A percentile compares a stretch with the other conserved stretches of the same genome.
These are phyloP conservation scores for Purpureocillium takamizusanense DNA, from an alignment of 2,329 filamentous ascomycete genomes.

Conservation along the genomic window DNA sequence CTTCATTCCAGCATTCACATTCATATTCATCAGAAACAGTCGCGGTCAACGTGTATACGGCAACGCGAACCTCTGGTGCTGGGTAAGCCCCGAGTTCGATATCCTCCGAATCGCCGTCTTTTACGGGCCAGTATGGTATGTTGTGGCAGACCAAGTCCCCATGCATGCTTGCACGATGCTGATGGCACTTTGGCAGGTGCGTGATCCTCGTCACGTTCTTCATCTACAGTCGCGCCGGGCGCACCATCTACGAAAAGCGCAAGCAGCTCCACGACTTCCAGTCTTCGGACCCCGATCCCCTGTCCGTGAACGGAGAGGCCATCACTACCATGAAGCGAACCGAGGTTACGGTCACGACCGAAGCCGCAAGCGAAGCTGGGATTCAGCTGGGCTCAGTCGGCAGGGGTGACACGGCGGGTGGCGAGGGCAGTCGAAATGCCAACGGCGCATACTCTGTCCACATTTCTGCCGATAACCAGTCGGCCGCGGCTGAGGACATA, in stretches of 20 bases:
- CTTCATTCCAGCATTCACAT: conserved; percentile 57
- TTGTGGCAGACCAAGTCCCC: neutral
- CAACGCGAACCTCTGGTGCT: conserved; percentile 73
- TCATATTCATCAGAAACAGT: conserved; percentile 51
- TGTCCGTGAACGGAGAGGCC: conserved; percentile 30
- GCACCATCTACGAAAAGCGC: conserved; percentile 59
- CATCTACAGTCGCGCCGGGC: conserved; percentile 59
- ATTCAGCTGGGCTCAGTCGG: conserved; percentile 16
- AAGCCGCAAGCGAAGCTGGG: conserved; percentile 19
- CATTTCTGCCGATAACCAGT: conserved; percentile 29
- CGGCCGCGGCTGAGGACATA: conserved; percentile 11
- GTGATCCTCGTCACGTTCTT: conserved; percentile 51
- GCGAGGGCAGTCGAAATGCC: conserved; percentile 5
- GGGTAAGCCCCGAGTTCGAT: conserved; percentile 60
- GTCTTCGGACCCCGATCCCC: conserved; percentile 33
- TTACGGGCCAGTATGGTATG: conserved; percentile 63
- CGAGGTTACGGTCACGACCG: conserved; percentile 54
- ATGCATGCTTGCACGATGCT: neutral
- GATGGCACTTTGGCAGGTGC: conserved; percentile 32
- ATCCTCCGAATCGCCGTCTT: conserved; percentile 65
- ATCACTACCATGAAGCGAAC: conserved; percentile 47
- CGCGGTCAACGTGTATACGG: conserved; percentile 57
- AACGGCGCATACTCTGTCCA: conserved; percentile 38
- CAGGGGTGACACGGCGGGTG: conserved; percentile 8
- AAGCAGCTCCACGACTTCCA: conserved; percentile 49